Base-by-base conservation (phyloP, 441 rosid genomes). In the Isatis lusitanica region DNA sequence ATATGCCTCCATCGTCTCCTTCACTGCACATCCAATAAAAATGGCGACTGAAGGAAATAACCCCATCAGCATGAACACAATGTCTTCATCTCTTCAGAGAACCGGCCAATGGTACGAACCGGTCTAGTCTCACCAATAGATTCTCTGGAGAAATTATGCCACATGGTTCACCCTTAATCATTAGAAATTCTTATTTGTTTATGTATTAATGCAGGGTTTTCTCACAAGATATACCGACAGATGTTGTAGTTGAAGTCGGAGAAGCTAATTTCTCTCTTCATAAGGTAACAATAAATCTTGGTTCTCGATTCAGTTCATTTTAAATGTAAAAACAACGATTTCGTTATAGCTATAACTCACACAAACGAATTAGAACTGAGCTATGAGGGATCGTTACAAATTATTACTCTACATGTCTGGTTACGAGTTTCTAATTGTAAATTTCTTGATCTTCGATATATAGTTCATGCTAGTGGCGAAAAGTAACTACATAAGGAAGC, bases 391-490 rank as follows among this genome's bases (percentile, higher is more conserved):
- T 38, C 9, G 1, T 2, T 38, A 40, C n/a, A 40, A 3, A 11
- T 40, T 12, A 12, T 11, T 40, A 39, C 13, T 39, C 4, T 39
- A 9, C 43, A 39, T 39, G 40, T 56, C 61, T 30, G 31, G 40
- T 7, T 13, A 38, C 11, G 15, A 31, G 28, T 9, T 21, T 10
- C 6, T 31, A 44, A 31, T 24, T 36, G 4, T 38, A 26, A 6
- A 0, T 62, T 61, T 15, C 8, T 17, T 64, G 44, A 15, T 55
- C 16, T 35, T 33, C 2, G 40, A 62, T 82, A 88, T 50, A 63
- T 82, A 92, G 98, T 91, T 90, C 82, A 85, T 88, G 93, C 80
- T 94, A 24, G 93, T 89, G 55, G 93, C 95, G 4, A 94, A 91
- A 85, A 90, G 98, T 79, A 94, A 94, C 73, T 80, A 82, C 83